Evolutionary conservation across 2,329 filamentous ascomycete species (phyloP), one percentile per base, ranked within the genome.

Genomic region (Coniella vitis): DNA sequence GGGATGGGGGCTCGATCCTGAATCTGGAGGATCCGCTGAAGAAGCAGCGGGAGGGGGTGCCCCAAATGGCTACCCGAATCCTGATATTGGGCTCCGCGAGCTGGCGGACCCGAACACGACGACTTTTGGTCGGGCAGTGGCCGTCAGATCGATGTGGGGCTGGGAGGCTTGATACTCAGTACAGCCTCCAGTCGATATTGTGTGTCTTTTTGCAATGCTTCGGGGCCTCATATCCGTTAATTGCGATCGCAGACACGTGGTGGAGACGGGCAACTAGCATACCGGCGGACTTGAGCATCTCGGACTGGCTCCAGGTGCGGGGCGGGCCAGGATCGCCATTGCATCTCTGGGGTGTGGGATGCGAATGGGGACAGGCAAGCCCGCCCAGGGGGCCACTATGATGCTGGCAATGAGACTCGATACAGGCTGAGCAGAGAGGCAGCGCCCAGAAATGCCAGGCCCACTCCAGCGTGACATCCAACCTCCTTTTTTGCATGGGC

Each of bases 31-130:
- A 44, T 29, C 31, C 38, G 40, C 39, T 44, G 45, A 45, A 39
- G 21, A 51, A 31, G 46, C 21, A 43, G 20, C 25, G 42, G 42
- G n/a, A 21, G 16, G 42, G 31, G 19, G n/a, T n/a, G n/a, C n/a
- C 20, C 34, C n/a, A 10, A 14, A 25, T 45, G 32, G 29, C n/a
- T 16, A 31, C 22, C 29, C 38, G 22, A 12, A 40, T 40, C 20
- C 29, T 22, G 10, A 40, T 37, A 36, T 25, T 22, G 25, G 32
- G 32, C 34, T n/a, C 21, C 42, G 25, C 14, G 19, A 17, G 22
- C 32, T 37, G 42, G 34, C 42, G 35, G 42, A 37, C 36, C 32
- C 20, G 22, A 20, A 34, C 17, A 10, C 20, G 20, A 25, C 13
- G 7, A 7, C 14, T 38, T 7, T 22, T 40, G 25, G 5, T 29